phyloP scores from a whole-genome alignment of 257 asterid species.

The Galeopsis tetrahit region DNA sequence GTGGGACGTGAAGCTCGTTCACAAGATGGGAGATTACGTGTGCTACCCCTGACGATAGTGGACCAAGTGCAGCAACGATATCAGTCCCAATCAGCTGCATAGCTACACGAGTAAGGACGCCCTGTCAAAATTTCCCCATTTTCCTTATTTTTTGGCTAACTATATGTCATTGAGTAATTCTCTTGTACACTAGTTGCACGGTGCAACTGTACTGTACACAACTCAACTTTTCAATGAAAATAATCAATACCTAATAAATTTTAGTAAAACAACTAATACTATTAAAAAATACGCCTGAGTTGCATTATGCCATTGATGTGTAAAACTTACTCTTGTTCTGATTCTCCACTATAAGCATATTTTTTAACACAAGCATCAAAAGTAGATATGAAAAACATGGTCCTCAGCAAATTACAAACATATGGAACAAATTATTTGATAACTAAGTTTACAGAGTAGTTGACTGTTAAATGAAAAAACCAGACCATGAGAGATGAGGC shows the following conservation, averaged over 20 bases:
- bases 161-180: background rate
- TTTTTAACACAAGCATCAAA: background rate
- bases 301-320: background rate
- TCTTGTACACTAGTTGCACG: too few relatives aligned
- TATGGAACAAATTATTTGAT: background rate
- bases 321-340: background rate
- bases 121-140: slow-evolving; percentile 41
- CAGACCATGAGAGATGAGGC: background rate
- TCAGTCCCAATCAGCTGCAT: slow-evolving; percentile 61
- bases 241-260: too few relatives aligned
- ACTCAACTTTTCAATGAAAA: too few relatives aligned
- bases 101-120: slow-evolving; percentile 49
- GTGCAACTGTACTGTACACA: too few relatives aligned
- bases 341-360: background rate
- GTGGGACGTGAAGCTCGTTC: slow-evolving; percentile 73
- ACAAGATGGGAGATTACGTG: slow-evolving; percentile 60
- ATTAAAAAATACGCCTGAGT: too few relatives aligned
- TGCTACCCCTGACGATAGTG: slow-evolving; percentile 77
- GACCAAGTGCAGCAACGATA: slow-evolving; percentile 68
- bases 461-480: background rate
- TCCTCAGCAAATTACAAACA: background rate
- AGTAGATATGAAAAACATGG: background rate
- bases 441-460: background rate
- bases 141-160: slow-evolving; percentile 17
- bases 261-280: too few relatives aligned